Evolutionary conservation across 225 moss, liverwort and hornwort species (phyloP).

Genomic region (Bryum argenteum): DNA sequence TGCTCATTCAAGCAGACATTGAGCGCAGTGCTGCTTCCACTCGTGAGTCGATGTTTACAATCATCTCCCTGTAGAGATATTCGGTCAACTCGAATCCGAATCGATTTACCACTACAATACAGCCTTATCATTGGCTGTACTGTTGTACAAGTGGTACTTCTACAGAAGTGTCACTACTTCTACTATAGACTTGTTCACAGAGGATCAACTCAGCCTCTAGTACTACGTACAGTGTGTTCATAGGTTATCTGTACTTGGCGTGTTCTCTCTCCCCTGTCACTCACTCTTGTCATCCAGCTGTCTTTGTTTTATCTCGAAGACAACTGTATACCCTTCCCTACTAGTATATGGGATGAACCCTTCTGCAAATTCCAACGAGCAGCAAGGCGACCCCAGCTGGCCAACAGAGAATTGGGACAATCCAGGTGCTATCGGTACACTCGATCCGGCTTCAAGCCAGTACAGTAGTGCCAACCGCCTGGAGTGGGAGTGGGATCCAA

Average conservation of each 20-base stretch:
- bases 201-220: slow-evolving; percentile 31
- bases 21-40: slow-evolving; percentile 3
- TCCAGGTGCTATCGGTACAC: slow-evolving; percentile 62
- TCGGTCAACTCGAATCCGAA: slow-evolving; percentile 17
- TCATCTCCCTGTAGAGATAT: slow-evolving; percentile 26
- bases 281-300: slow-evolving; percentile 69
- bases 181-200: slow-evolving; percentile 31
- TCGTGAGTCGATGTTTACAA: slow-evolving; percentile 16
- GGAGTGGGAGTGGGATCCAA: slow-evolving; percentile 98
- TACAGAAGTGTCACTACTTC: slow-evolving; percentile 19
- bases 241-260: slow-evolving; percentile 56
- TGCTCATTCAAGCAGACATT: not conserved
- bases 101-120: slow-evolving; percentile 12
- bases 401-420: slow-evolving; percentile 90
- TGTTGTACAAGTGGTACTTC: slow-evolving; percentile 33
- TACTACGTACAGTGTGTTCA: slow-evolving; percentile 40
- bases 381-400: slow-evolving; percentile 97
- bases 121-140: slow-evolving; percentile 25
- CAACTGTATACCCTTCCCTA: slow-evolving; percentile 42
- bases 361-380: slow-evolving; percentile 91
- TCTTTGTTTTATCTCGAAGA: slow-evolving; percentile 35
- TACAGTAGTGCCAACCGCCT: slow-evolving; percentile 71
- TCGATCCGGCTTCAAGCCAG: slow-evolving; percentile 65
- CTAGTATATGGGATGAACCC: slow-evolving; percentile 99
- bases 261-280: slow-evolving; percentile 79